Evolutionary conservation across 345 rosid species (phyloP).

Genomic region (Populus alba): DNA sequence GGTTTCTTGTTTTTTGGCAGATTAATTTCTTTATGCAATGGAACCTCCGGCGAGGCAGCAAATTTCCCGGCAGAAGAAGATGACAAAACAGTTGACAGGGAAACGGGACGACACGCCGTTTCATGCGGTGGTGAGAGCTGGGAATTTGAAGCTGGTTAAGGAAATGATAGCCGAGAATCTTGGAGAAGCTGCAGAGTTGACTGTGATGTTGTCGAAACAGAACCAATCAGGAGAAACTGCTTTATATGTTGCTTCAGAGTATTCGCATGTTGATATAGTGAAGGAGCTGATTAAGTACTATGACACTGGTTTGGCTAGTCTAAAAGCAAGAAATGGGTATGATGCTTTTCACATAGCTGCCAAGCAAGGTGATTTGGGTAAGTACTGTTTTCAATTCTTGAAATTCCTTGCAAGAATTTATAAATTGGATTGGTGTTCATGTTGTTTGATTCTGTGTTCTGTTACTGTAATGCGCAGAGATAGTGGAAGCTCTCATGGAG

Average conservation of each 20-base stretch:
- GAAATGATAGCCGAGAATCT: conserved; percentile 43
- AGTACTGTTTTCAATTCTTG: conserved; percentile 12
- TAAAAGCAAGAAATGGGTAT: conserved; percentile 72
- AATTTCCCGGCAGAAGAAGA: conserved; percentile 44
- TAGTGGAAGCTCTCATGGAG: conserved; percentile 61
- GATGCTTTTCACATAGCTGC: conserved; percentile 93
- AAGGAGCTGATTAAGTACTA: conserved; percentile 55
- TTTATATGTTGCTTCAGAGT: conserved; percentile 79
- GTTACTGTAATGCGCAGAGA: conserved; percentile 41
- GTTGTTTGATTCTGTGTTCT: not conserved
- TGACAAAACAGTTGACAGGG: conserved; percentile 65
- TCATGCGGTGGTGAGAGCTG: conserved; percentile 64
- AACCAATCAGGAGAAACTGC: conserved; percentile 87
- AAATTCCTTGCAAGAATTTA: not conserved
- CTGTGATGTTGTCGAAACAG: conserved; percentile 50
- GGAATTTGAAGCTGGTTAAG: conserved; percentile 43
- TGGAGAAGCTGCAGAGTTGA: conserved; percentile 41
- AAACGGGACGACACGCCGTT: conserved; percentile 73
- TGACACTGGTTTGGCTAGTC: conserved; percentile 53
- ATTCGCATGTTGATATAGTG: conserved; percentile 58
- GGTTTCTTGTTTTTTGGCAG: not conserved
- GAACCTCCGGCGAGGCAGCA: conserved; percentile 32
- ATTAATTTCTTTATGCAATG: conserved; percentile 2
- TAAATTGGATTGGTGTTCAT: not conserved
- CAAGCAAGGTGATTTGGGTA: conserved; percentile 76